Percentiles rank a stretch among this genome's conserved stretches.
These are phyloP conservation scores for Danielia oregonensis DNA, from an alignment of 805 yeast species.

Conservation along the genomic window DNA sequence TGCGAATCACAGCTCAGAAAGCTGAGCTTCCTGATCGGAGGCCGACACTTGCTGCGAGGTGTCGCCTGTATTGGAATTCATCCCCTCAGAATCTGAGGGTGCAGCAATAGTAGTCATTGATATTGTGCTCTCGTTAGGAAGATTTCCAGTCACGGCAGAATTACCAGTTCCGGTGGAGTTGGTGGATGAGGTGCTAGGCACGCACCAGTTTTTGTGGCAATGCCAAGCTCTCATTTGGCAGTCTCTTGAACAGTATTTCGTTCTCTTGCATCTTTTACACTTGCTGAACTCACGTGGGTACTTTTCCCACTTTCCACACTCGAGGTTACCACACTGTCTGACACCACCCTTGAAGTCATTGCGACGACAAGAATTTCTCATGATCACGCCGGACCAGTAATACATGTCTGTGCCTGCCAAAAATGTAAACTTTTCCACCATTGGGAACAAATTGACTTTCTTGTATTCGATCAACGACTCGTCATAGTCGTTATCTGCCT, in stretches of 20 bases:
- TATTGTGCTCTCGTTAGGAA: constrained; percentile 2
- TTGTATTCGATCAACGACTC: constrained; percentile 44
- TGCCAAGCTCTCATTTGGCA: constrained; percentile 93
- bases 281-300: constrained; percentile 90
- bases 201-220: constrained; percentile 93
- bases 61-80: constrained; percentile 8
- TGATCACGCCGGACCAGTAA: constrained; percentile 97
- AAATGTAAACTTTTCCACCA: constrained; percentile 86
- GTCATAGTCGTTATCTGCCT: constrained; percentile 26
- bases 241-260: constrained; percentile 89
- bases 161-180: constrained; percentile 13
- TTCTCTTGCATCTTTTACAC: constrained; percentile 89
- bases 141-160: constrained; percentile 9
- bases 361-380: constrained; percentile 91
- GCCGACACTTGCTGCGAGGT: constrained; percentile 9
- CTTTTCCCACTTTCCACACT: constrained; percentile 92
- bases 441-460: constrained; percentile 71
- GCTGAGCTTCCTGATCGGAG: constrained; percentile 11
- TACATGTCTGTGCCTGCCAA: constrained; percentile 73
- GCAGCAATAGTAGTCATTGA: constrained; percentile 5
- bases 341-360: constrained; percentile 86
- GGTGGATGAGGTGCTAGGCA: constrained; percentile 40
- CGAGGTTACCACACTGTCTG: constrained; percentile 90
- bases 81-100: constrained; percentile 14
- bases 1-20: constrained; percentile 2